These are phyloP conservation scores for Dendrobium officinale DNA, from an alignment of 106 monocot species.

Conservation along the genomic window DNA sequence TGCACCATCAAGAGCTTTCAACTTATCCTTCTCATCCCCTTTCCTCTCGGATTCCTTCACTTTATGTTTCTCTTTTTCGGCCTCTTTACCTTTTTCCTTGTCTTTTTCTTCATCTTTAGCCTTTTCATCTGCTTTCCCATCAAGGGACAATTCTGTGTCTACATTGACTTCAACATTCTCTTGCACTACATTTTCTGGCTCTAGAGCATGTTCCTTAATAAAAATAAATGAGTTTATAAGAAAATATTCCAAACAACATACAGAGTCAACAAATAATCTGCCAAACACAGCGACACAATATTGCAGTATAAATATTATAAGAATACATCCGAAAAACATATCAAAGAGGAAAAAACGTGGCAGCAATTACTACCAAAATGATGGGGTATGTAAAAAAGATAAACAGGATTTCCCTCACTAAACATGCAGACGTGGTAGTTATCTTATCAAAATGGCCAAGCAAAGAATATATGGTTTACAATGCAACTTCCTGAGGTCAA, in stretches of 20 bases:
- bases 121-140: constrained; percentile 63
- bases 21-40: constrained; percentile 85
- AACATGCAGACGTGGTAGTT: no score
- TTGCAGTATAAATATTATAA: no score
- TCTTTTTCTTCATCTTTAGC: constrained; percentile 58
- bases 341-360: no score
- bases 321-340: no score
- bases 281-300: no score
- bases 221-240: constrained; percentile 4
- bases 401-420: no score
- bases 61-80: constrained; percentile 69
- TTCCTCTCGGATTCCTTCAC: constrained; percentile 74
- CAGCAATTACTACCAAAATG: no score
- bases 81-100: constrained; percentile 48
- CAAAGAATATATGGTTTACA: no score
- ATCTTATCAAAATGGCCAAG: no score
- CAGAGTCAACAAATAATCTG: neutral
- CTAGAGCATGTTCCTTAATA: constrained; percentile 43
- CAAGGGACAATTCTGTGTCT: constrained; percentile 28
- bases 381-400: no score
- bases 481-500: no score
- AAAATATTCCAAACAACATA: neutral
- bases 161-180: constrained; percentile 35
- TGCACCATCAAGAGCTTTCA: constrained; percentile 63
- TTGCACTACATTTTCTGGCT: constrained; percentile 48